phyloP scores from a whole-genome alignment of 75 land plant genomes.

The Cryptomeria japonica region DNA sequence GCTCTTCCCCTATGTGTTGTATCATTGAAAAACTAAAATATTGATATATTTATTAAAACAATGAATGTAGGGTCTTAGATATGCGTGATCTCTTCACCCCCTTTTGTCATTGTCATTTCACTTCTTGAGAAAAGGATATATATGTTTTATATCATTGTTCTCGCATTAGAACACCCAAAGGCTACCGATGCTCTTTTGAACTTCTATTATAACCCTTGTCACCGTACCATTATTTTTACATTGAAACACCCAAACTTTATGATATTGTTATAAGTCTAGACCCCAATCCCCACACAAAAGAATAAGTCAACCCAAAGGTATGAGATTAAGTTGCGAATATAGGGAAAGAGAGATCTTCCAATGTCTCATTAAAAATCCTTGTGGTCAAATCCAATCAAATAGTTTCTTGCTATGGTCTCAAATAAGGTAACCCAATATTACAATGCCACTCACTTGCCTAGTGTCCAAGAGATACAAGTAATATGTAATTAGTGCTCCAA shows the following conservation, averaged over 20 bases:
- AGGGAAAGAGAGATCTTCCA: not conserved
- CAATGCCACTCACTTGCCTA: no score
- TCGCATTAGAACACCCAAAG: constrained; percentile 63
- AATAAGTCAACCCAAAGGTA: no score
- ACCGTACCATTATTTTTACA: no score
- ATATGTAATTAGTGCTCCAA: no score
- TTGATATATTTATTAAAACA: not conserved
- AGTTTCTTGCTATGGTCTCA: constrained; percentile 5
- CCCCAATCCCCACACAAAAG: not conserved
- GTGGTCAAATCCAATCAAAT: constrained; percentile 9
- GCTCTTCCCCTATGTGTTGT: no score
- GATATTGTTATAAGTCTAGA: no score
- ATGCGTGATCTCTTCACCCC: no score
- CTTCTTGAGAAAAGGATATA: constrained; percentile 60
- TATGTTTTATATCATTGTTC: constrained; percentile 53
- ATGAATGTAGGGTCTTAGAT: not conserved
- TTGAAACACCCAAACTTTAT: no score
- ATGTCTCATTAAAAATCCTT: constrained; percentile 49
- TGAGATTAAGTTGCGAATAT: no score
- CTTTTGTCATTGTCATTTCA: constrained; percentile 40
- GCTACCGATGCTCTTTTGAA: constrained; percentile 75
- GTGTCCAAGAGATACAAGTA: no score
- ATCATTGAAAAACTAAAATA: not conserved
- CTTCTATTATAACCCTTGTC: constrained; percentile 22
- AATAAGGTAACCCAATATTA: not conserved